phyloP scores from a whole-genome alignment of 208 protist species.

The Leishmania tarentolae region DNA sequence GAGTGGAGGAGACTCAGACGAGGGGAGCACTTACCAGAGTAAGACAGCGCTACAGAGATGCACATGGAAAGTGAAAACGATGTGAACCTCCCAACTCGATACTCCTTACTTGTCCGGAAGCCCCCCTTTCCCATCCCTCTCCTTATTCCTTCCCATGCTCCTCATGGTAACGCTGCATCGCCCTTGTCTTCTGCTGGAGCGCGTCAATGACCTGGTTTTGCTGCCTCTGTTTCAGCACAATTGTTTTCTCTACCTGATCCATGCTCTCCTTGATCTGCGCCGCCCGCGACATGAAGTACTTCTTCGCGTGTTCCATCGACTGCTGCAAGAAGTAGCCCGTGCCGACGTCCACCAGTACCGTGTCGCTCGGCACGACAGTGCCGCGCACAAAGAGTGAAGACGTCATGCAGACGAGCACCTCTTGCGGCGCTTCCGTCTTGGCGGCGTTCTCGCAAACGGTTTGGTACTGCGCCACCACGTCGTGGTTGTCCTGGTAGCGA shows the following conservation, averaged over 20 bases:
- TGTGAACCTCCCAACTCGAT: neutral
- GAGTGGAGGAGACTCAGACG: neutral
- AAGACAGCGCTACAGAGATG: neutral
- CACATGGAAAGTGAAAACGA: neutral
- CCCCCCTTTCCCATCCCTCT: neutral
- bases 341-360: constrained; percentile 85
- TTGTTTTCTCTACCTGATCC: constrained; percentile 70
- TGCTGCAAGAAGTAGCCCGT: constrained; percentile 89
- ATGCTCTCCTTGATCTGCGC: constrained; percentile 84
- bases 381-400: constrained; percentile 80
- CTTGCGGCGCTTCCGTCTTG: constrained; percentile 38
- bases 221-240: constrained; percentile 79
- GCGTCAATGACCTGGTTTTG: constrained; percentile 82
- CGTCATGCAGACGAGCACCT: constrained; percentile 84
- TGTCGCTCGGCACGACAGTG: constrained; percentile 65
- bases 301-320: constrained; percentile 66
- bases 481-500: constrained; percentile 77
- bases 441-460: constrained; percentile 51
- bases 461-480: constrained; percentile 74
- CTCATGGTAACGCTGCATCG: constrained; percentile 54
- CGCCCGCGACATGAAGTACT: constrained; percentile 75
- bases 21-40: too few relatives aligned
- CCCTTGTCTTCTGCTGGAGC: constrained; percentile 59
- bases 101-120: neutral
- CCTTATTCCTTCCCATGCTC: constrained; percentile 25